Conservation (phyloP, 805 yeast genomes). For the Schizosaccharomyces lindneri region DNA sequence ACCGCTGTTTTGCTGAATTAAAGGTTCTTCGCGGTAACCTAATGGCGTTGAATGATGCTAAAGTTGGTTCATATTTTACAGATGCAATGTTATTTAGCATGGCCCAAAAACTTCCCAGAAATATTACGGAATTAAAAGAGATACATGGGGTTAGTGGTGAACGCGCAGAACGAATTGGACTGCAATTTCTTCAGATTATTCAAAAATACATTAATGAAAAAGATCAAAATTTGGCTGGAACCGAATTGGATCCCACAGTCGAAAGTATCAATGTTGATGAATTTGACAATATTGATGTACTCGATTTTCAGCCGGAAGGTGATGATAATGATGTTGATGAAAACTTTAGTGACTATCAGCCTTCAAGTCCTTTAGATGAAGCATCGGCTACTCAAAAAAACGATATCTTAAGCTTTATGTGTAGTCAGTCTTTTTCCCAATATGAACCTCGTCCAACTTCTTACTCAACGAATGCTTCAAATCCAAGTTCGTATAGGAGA, state of each 20-base stretch:
- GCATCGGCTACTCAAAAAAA: background rate
- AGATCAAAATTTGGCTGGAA: conserved; percentile 1
- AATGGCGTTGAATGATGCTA: background rate
- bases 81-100: conserved; percentile 3
- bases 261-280: background rate
- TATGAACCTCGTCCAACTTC: background rate
- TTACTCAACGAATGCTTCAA: background rate
- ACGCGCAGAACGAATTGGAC: conserved; percentile 3
- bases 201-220: conserved; percentile 2
- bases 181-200: conserved; percentile 1
- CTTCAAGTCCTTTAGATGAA: background rate
- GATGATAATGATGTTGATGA: background rate
- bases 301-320: background rate
- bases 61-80: background rate
- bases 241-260: background rate
- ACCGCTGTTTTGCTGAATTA: background rate
- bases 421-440: background rate
- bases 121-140: background rate
- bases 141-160: conserved; percentile 3
- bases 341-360: background rate
- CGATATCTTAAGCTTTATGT: background rate
- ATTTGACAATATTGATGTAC: background rate
- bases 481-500: background rate
- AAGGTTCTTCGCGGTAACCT: background rate
- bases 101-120: conserved; percentile 4